phyloP scores from a whole-genome alignment of 805 yeast genomes.

The Wilhelminamyces savonicus region DNA sequence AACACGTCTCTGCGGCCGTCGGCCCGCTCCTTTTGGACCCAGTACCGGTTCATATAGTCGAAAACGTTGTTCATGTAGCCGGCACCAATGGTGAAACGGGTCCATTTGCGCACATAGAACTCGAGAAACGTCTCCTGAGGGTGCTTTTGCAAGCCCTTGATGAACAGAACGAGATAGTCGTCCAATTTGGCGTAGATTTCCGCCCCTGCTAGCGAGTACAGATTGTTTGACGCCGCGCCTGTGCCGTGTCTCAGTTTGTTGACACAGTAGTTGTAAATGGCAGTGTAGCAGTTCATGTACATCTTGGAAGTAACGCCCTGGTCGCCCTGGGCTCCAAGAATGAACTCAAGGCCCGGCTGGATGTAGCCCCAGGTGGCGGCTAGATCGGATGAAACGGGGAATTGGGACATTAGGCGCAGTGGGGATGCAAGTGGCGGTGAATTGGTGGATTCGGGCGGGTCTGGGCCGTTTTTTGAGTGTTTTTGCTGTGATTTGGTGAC shows the following conservation, averaged over 20 bases:
- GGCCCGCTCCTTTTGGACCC: slow-evolving; percentile 94
- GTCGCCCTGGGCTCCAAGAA: slow-evolving; percentile 62
- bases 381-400: slow-evolving; percentile 56
- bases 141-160: slow-evolving; percentile 40
- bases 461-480: too few species aligned
- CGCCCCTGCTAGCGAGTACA: slow-evolving; percentile 70
- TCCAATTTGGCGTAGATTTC: slow-evolving; percentile 76
- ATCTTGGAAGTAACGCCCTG: slow-evolving; percentile 59
- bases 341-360: slow-evolving; percentile 68
- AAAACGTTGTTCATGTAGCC: slow-evolving; percentile 87
- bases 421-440: too few species aligned
- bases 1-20: slow-evolving; percentile 87
- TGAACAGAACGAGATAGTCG: slow-evolving; percentile 57
- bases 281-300: slow-evolving; percentile 89
- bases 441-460: too few species aligned
- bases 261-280: slow-evolving; percentile 89
- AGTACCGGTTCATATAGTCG: slow-evolving; percentile 92
- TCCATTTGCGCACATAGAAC: slow-evolving; percentile 85
- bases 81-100: slow-evolving; percentile 85
- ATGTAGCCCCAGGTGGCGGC: slow-evolving; percentile 72
- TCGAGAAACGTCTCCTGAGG: slow-evolving; percentile 66
- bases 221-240: slow-evolving; percentile 16
- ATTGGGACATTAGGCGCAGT: too few species aligned
- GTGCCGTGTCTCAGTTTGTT: slow-evolving; percentile 51
- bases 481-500: too few species aligned